Conservation (phyloP, 805 yeast genomes). For the Hemisphaericaspora nanyangensis region DNA sequence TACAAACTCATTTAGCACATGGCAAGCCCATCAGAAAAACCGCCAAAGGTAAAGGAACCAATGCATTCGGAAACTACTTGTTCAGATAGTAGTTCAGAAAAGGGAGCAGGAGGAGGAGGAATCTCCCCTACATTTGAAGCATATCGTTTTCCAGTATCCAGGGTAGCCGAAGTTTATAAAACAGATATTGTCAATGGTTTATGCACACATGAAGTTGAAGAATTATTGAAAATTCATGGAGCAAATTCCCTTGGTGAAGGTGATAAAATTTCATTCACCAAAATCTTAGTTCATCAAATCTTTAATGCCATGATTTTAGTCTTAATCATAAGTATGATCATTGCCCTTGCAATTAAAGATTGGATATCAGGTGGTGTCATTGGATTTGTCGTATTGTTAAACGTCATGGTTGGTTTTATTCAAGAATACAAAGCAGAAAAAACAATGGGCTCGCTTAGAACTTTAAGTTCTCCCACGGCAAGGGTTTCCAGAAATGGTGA, state of each 20-base stretch:
- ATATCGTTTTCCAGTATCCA: constrained; percentile 14
- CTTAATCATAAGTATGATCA: constrained; percentile 62
- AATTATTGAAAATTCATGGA: constrained; percentile 38
- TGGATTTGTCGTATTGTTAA: constrained; percentile 60
- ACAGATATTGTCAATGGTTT: constrained; percentile 17
- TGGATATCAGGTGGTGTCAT: constrained; percentile 85
- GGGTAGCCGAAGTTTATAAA: constrained; percentile 14
- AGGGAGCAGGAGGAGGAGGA: neutral
- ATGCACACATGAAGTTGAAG: constrained; percentile 14
- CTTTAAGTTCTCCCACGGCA: constrained; percentile 69
- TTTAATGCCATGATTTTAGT: constrained; percentile 80
- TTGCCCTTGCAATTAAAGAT: constrained; percentile 68
- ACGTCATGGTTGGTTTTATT: constrained; percentile 61
- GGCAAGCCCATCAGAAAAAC: no score
- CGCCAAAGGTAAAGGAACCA: no score
- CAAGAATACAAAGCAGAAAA: constrained; percentile 75
- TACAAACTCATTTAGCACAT: no score
- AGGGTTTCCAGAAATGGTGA: constrained; percentile 59
- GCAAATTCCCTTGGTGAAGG: constrained; percentile 60
- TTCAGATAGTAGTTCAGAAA: neutral
- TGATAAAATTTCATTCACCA: constrained; percentile 47
- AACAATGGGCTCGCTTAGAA: constrained; percentile 71
- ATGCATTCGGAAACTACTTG: neutral
- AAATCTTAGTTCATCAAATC: constrained; percentile 60
- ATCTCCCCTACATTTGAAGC: constrained; percentile 8